Evolutionary conservation across 106 monocot genomes (phyloP).

Genomic region (Agapanthus africanus): DNA sequence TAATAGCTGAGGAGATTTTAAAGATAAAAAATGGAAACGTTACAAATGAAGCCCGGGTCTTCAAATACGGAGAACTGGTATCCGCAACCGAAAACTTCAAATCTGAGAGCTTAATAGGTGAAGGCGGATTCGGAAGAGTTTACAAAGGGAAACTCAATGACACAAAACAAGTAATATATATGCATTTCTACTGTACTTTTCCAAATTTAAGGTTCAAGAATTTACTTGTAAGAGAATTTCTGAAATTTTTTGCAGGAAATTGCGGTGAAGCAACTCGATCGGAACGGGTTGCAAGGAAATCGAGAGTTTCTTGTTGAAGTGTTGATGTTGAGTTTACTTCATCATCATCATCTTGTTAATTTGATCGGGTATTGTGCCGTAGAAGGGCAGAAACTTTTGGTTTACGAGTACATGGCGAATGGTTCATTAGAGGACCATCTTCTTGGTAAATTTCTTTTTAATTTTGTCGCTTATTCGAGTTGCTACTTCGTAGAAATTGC

Average conservation of each 20-base stretch:
- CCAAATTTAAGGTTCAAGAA: neutral
- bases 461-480: too few relatives aligned
- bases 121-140: conserved; percentile 32
- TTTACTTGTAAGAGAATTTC: neutral
- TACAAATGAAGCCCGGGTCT: conserved; percentile 3
- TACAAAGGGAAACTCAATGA: conserved; percentile 24
- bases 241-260: conserved; percentile 8
- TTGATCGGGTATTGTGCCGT: conserved; percentile 25
- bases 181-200: neutral
- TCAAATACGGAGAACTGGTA: conserved; percentile 13
- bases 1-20: conserved; percentile 19
- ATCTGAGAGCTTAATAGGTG: conserved; percentile 17
- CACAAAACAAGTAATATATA: conserved; percentile 19
- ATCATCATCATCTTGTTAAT: conserved; percentile 23
- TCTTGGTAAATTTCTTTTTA: conserved; percentile 9
- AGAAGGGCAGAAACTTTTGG: conserved; percentile 13
- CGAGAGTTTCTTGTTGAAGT: conserved; percentile 23
- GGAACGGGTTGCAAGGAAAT: conserved; percentile 13
- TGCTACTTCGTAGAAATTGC: too few relatives aligned
- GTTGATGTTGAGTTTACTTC: conserved; percentile 21
- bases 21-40: conserved; percentile 17
- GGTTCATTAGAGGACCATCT: conserved; percentile 29
- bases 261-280: conserved; percentile 23
- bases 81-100: conserved; percentile 21
- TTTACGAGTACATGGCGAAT: conserved; percentile 25